Evolutionary conservation across 106 monocot genomes (phyloP).

Genomic region (Dioscorea dumetorum): DNA sequence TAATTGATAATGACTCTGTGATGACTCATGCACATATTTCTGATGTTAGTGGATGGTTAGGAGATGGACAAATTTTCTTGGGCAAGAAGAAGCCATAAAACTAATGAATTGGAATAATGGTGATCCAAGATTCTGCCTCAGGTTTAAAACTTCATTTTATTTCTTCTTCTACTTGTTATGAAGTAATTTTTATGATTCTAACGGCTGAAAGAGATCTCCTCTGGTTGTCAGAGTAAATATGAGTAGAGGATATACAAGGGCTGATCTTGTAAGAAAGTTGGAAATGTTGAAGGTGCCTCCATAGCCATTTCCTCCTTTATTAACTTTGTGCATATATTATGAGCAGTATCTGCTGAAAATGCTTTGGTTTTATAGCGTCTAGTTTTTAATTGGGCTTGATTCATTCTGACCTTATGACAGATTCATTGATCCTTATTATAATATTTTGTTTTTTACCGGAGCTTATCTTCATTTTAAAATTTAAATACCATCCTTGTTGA

Average conservation of each 20-base stretch:
- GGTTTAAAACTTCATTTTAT: conserved; percentile 26
- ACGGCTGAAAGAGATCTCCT: conserved; percentile 6
- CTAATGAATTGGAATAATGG: conserved; percentile 94
- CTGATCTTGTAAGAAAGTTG: conserved; percentile 48
- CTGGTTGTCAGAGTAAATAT: conserved; percentile 62
- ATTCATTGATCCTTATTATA: too few relatives aligned
- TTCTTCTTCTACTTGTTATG: background rate
- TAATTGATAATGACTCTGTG: background rate
- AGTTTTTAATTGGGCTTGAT: too few relatives aligned
- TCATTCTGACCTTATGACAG: too few relatives aligned
- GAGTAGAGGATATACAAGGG: conserved; percentile 58
- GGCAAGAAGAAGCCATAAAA: conserved; percentile 62
- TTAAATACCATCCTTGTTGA: too few relatives aligned
- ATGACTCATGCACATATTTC: conserved; percentile 1
- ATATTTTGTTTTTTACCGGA: too few relatives aligned
- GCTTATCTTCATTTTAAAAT: too few relatives aligned
- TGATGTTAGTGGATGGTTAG: conserved; percentile 93
- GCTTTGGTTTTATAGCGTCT: too few relatives aligned
- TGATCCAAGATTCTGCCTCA: conserved; percentile 78
- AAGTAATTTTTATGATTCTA: background rate
- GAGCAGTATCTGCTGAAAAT: too few relatives aligned
- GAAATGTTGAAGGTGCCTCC: conserved; percentile 55
- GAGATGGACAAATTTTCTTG: conserved; percentile 81
- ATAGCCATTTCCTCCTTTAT: background rate
- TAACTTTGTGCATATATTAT: too few relatives aligned